phyloP scores from a whole-genome alignment of 257 asterid species.

The Leonotis leonurus region DNA sequence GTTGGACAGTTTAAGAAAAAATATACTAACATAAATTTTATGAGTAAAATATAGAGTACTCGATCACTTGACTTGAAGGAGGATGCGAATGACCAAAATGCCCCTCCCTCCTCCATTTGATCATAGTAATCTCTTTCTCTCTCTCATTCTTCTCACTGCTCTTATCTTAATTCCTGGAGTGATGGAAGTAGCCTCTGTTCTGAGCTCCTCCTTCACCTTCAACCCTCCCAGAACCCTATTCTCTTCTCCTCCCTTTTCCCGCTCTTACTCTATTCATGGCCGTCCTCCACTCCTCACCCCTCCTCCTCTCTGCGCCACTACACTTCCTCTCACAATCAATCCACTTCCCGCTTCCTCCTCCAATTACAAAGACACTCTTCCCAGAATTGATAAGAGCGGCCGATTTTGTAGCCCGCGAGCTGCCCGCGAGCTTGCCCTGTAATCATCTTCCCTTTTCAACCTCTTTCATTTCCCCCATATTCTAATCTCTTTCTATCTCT shows the following conservation, averaged over 20 bases:
- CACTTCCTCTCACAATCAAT: slow-evolving; percentile 11
- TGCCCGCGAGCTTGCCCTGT: slow-evolving; percentile 90
- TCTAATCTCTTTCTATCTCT: not conserved
- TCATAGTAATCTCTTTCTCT: too few species aligned
- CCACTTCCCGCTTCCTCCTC: slow-evolving; percentile 1
- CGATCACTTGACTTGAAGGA: too few species aligned
- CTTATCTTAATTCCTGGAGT: not conserved
- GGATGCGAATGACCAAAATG: too few species aligned
- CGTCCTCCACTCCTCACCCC: slow-evolving; percentile 6
- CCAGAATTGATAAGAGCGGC: slow-evolving; percentile 80
- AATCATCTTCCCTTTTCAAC: not conserved
- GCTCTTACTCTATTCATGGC: not conserved
- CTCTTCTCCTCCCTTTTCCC: not conserved
- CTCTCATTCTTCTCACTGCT: not conserved
- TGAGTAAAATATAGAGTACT: too few species aligned
- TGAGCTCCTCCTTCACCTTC: slow-evolving; percentile 19
- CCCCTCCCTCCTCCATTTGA: too few species aligned
- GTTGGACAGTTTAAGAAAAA: too few species aligned
- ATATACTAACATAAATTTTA: too few species aligned
- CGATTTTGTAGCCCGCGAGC: slow-evolving; percentile 90
- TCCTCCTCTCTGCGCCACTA: not conserved
- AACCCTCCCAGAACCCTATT: slow-evolving; percentile 6
- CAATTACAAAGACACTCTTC: slow-evolving; percentile 32
- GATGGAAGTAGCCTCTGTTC: slow-evolving; percentile 22
- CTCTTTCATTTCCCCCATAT: not conserved